A percentile compares a stretch with the other conserved stretches of the same genome.
Evolutionary conservation across 1,284 basidiomycete species (phyloP).

Genomic region (Puccinia coronata): DNA sequence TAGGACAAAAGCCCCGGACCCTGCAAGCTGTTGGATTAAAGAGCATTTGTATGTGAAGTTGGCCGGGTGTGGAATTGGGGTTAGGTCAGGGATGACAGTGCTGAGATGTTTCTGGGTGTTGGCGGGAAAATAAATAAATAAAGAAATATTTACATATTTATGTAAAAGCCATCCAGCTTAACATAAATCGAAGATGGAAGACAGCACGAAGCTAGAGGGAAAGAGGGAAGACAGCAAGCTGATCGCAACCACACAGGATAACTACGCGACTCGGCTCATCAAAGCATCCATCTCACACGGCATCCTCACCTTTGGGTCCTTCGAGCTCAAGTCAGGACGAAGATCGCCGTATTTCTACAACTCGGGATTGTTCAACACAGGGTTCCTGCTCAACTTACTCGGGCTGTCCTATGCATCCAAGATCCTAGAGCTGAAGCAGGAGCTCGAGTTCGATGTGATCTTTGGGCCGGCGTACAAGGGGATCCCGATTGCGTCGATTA

Average conservation of each 20-base stretch:
- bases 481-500: slow-evolving; percentile 87
- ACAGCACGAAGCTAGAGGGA: not conserved
- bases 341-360: slow-evolving; percentile 97
- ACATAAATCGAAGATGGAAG: too few relatives aligned
- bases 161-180: too few relatives aligned
- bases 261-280: slow-evolving; percentile 32
- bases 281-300: slow-evolving; percentile 55
- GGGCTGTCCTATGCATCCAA: slow-evolving; percentile 85
- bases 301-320: slow-evolving; percentile 79
- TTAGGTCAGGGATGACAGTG: too few relatives aligned
- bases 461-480: slow-evolving; percentile 99
- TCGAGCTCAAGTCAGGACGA: slow-evolving; percentile 90
- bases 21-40: too few relatives aligned
- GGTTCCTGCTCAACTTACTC: slow-evolving; percentile 75
- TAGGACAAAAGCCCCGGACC: too few relatives aligned
- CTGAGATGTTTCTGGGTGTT: too few relatives aligned
- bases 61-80: too few relatives aligned
- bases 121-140: too few relatives aligned
- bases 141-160: too few relatives aligned
- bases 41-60: too few relatives aligned
- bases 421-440: slow-evolving; percentile 56
- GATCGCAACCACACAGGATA: not conserved
- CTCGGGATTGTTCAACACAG: slow-evolving; percentile 81
- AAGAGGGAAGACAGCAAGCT: not conserved
- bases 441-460: slow-evolving; percentile 80